Base-by-base conservation (phyloP, 1,284 basidiomycete genomes). In the Cryptococcus sp. region DNA sequence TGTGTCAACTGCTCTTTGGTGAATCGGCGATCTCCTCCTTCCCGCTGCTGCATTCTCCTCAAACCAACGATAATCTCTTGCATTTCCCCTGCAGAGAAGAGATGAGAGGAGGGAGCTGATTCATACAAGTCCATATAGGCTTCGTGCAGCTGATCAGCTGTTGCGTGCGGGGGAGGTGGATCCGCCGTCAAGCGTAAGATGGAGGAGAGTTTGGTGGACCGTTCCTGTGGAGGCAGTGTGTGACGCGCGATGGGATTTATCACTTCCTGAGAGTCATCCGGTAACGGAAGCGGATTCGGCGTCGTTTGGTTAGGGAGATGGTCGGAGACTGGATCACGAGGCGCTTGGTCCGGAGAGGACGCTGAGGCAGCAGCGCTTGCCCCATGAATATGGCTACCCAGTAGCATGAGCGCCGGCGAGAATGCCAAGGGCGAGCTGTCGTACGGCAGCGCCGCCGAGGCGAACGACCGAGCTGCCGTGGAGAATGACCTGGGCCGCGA, bases 401-500 rank as follows among this genome's bases (percentile, higher is more conserved):
- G 31, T 31, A 48, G 19, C n/a, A 15, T n/a, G 20, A 10, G 35
- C 19, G 31, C 44, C 11, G 44, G 55, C n/a, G 44, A 22, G 20
- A 41, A 13, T 6, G 35, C 49, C 31, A 19, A 23, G 4, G 53
- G 25, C 20, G 23, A 31, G 22, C 19, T 16, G 42, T 23, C 20
- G 5, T 25, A 23, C 15, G 22, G 20, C 19, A 23, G 3, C 6
- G 20, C 40, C 17, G 52, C 22, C 20, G 23, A 44, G 3, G 46
- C 42, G 13, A 20, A 40, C 0, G 16, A 40, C 35, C 59, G 11
- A 3, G 67, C 57, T 8, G 52, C 62, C 0, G 71, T 73, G 3
- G 68, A 61, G 44, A 64, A 72, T 0, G 59, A 50, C 27, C 70
- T 53, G 1, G 76, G 72, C 15, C 75, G 57, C 0, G 85, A 86